Conservation (phyloP, 2,329 filamentous ascomycete genomes). For the Penicillium sp. region DNA sequence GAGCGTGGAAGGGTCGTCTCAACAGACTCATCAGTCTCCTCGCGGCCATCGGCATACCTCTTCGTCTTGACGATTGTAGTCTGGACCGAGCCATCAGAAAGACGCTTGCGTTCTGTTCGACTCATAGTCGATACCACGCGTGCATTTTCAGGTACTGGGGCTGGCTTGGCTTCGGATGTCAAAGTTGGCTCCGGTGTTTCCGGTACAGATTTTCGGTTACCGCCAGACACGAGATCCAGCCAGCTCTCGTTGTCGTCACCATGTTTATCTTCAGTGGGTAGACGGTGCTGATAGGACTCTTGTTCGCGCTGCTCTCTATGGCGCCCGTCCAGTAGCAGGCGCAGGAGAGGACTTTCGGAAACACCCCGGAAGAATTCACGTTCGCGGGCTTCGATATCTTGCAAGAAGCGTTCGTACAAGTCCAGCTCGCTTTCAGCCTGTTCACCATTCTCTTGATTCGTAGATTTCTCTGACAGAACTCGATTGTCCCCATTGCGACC, state of each 20-base stretch:
- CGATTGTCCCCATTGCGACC: slow-evolving; percentile 9
- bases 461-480: slow-evolving; percentile 7
- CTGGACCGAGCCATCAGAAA: slow-evolving; percentile 55
- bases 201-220: slow-evolving; percentile 21
- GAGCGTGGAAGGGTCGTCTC: slow-evolving; percentile 36
- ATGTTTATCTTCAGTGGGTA: slow-evolving; percentile 8
- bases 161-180: neutral
- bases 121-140: slow-evolving; percentile 54
- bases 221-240: slow-evolving; percentile 28
- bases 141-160: neutral
- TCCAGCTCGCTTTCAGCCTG: slow-evolving; percentile 49
- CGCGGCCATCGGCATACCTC: slow-evolving; percentile 56
- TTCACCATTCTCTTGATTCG: slow-evolving; percentile 17
- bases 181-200: slow-evolving; percentile 12
- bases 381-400: slow-evolving; percentile 34
- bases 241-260: slow-evolving; percentile 22
- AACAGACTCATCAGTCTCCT: slow-evolving; percentile 55
- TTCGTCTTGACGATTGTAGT: slow-evolving; percentile 56
- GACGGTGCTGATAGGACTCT: slow-evolving; percentile 10
- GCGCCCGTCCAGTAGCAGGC: slow-evolving; percentile 33
- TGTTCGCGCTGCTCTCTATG: slow-evolving; percentile 23
- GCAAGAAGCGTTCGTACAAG: slow-evolving; percentile 49
- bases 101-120: slow-evolving; percentile 52
- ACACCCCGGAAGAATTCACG: slow-evolving; percentile 27
- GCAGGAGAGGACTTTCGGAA: slow-evolving; percentile 35